phyloP scores from a whole-genome alignment of 208 protist species.

The Leishmania lainsoni region DNA sequence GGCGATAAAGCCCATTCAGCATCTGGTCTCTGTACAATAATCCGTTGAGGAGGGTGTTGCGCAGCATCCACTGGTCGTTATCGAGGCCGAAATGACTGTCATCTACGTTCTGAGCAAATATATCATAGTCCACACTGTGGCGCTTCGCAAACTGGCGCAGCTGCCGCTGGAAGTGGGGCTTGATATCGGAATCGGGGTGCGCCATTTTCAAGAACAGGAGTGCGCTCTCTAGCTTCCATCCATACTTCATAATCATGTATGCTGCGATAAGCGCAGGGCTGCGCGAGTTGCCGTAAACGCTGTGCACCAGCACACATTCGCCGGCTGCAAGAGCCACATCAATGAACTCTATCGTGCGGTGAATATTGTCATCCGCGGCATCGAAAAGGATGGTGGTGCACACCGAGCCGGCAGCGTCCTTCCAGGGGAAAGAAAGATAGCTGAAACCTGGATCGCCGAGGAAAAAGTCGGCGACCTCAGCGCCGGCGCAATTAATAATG shows the following conservation, averaged over 20 bases:
- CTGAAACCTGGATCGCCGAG: constrained; percentile 67
- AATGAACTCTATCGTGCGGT: constrained; percentile 76
- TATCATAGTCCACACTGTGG: constrained; percentile 73
- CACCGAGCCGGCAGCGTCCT: constrained; percentile 71
- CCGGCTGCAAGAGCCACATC: constrained; percentile 81
- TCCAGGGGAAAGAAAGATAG: constrained; percentile 93
- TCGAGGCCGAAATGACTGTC: constrained; percentile 83
- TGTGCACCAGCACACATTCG: constrained; percentile 92
- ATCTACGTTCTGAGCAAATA: constrained; percentile 85
- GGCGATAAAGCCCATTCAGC: constrained; percentile 64
- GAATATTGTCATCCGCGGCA: constrained; percentile 80
- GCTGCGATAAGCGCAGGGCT: constrained; percentile 83
- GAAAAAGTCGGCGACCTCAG: constrained; percentile 85
- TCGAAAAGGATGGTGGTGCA: constrained; percentile 89
- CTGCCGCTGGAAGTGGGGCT: constrained; percentile 91
- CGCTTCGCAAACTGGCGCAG: constrained; percentile 87
- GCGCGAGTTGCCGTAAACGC: constrained; percentile 78
- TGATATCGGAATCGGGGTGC: constrained; percentile 89
- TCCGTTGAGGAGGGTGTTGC: constrained; percentile 90
- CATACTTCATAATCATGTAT: constrained; percentile 93
- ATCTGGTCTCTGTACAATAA: constrained; percentile 73
- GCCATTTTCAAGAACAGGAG: constrained; percentile 85
- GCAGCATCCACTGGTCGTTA: constrained; percentile 93
- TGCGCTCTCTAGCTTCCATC: constrained; percentile 90
- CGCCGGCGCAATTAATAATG: constrained; percentile 91